Conservation (phyloP, 257 asterid species). For the Galeopsis tetrahit region DNA sequence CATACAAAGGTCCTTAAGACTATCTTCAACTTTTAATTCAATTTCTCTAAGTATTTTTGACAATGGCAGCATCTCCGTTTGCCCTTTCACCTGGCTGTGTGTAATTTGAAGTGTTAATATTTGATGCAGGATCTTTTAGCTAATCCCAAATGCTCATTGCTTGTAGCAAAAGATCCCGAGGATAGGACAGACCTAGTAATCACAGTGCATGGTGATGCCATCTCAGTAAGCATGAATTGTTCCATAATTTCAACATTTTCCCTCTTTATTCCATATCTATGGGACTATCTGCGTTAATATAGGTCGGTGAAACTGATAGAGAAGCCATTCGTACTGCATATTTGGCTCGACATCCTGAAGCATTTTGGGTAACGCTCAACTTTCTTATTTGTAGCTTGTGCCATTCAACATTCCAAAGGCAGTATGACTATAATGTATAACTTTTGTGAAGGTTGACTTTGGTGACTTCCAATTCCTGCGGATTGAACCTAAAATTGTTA, state of each 20-base stretch:
- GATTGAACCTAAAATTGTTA: slow-evolving; percentile 79
- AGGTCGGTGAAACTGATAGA: slow-evolving; percentile 62
- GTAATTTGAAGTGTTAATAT: slow-evolving; percentile 25
- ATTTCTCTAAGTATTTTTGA: neutral
- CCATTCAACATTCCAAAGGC: slow-evolving; percentile 7
- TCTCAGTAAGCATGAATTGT: slow-evolving; percentile 58
- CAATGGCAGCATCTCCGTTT: neutral
- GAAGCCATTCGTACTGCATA: slow-evolving; percentile 73
- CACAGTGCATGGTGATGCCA: slow-evolving; percentile 84
- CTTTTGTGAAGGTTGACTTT: slow-evolving; percentile 79
- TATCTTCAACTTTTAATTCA: slow-evolving; percentile 21
- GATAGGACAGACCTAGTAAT: slow-evolving; percentile 88
- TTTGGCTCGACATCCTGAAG: slow-evolving; percentile 85
- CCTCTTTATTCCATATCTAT: slow-evolving; percentile 2
- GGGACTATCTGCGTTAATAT: slow-evolving; percentile 23
- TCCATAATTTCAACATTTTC: slow-evolving; percentile 11
- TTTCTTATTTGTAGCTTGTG: slow-evolving; percentile 28
- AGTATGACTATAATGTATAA: slow-evolving; percentile 22
- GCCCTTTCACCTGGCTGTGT: slow-evolving; percentile 15
- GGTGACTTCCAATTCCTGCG: slow-evolving; percentile 94
- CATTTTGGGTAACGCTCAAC: slow-evolving; percentile 75
- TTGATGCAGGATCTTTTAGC: slow-evolving; percentile 84
- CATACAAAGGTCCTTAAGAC: slow-evolving; percentile 71
- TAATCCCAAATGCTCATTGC: slow-evolving; percentile 89
- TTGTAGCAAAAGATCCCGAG: slow-evolving; percentile 90